Base-by-base conservation (phyloP, 2,329 filamentous ascomycete species). In the Beauveria sp. region DNA sequence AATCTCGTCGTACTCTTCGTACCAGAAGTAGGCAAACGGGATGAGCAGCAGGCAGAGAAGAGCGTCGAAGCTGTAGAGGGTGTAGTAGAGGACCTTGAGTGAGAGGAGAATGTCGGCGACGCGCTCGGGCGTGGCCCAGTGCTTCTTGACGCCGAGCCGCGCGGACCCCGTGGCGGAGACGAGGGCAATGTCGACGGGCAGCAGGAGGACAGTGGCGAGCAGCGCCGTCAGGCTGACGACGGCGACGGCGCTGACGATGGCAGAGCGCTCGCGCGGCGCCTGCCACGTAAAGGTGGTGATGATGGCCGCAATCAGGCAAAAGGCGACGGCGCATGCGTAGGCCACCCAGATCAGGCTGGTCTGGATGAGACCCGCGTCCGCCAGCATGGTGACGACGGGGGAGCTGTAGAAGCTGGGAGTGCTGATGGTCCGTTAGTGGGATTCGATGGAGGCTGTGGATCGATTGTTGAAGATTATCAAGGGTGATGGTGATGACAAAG, bases 11-110 rank as follows among this genome's bases (percentile, higher is more conserved):
- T 96, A 96, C 74, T 98, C 95, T 73, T 99, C 95, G 70, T 96
- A 95, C 86, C 89, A 97, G 73, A 99, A 99, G 78, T 99, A 99
- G 53, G 93, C 89, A 71, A 99, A 99, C 0, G 95, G 95, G 22
- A 98, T 89, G 50, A 96, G 84, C 20, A 98, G 73, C 51, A 99
- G 80, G 70, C 95, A 99, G 12, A 99, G 84, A 6, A 97, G 73
- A 1, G 92, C 90, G 73, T 99, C 95, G 66, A 97, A 79, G 68
- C 90, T 95, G 78, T 98, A 99, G 0, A 99, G 82, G 0, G 86
- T 82, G 75, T 98, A 98, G 77, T 99, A 99, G 62, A 96, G 89
- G 62, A 96, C 83, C 72, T 90, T 90, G 65, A 99, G 81, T 0
- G 90, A 91, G 65, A 86, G 81, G 18, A 93, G 79, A 60, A 98